These are phyloP conservation scores for Sporothrix humicola DNA, from an alignment of 2,329 filamentous ascomycete genomes.

Conservation along the genomic window DNA sequence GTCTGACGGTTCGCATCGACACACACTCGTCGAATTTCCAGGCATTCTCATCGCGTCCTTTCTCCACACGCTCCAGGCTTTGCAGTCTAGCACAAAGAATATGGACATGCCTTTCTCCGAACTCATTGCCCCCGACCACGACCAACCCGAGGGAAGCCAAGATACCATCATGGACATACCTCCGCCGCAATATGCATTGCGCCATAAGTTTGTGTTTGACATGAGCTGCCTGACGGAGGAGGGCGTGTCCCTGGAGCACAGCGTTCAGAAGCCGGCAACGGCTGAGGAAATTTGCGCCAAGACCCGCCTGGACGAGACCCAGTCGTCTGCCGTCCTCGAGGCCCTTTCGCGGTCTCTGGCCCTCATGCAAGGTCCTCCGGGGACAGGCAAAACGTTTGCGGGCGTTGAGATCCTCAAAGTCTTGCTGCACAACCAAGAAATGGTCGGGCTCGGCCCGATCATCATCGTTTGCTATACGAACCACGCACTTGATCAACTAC, in stretches of 20 bases:
- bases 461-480: constrained; percentile 56
- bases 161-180: neutral
- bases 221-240: constrained; percentile 44
- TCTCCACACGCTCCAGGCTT: constrained; percentile 58
- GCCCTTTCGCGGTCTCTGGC: constrained; percentile 60
- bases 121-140: constrained; percentile 43
- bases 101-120: constrained; percentile 56
- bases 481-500: constrained; percentile 60
- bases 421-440: constrained; percentile 52
- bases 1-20: constrained; percentile 1
- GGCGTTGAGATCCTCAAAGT: constrained; percentile 65
- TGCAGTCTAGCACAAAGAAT: constrained; percentile 58
- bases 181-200: constrained; percentile 58
- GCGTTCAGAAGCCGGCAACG: neutral
- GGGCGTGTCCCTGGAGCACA: constrained; percentile 33
- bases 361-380: constrained; percentile 72
- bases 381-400: constrained; percentile 70
- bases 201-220: constrained; percentile 57
- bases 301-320: constrained; percentile 55
- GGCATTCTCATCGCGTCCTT: constrained; percentile 65
- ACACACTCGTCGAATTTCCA: constrained; percentile 64
- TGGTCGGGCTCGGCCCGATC: constrained; percentile 55
- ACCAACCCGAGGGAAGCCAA: constrained; percentile 35
- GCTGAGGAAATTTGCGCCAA: constrained; percentile 46
- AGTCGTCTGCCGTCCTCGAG: constrained; percentile 58